Base-by-base conservation (phyloP, 495 filamentous ascomycete species). In the Xeromyces bisporus region DNA sequence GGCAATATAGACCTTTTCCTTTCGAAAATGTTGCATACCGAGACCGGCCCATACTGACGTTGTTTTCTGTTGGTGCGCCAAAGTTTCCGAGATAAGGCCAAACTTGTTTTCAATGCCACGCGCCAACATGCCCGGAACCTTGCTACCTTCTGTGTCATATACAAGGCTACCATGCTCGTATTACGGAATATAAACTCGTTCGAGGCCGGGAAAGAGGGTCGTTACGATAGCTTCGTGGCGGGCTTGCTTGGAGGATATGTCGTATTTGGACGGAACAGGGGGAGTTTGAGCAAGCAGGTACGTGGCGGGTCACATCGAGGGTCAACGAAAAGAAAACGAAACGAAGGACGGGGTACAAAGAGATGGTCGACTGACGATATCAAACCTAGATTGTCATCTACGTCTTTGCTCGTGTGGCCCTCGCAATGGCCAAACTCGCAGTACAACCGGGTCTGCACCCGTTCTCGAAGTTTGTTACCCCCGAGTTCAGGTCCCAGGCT, bases 71-170 rank as follows among this genome's bases (percentile, higher is more conserved):
- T 27, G 9, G 5, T 9, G 9, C 9, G 9, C 20, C 9, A 21
- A 35, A 83, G 77, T 17, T 48, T 93, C 41, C 76, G 76, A 9
- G 67, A 92, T 51, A 94, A 93, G 55, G 43, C 71, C 35, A 55
- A 57, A 29, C 71, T 89, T 37, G 73, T 94, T 44, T 60, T 89
- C 43, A 73, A 75, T 48, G 85, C 87, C 8, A 99, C 89, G 11
- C 73, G 71, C 43, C 80, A 77, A 41, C 89, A 99, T 60, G 89
- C 91, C 38, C 69, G 68, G 16, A 99, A 96, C 60, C 73, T 96
- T 17, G 79, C 81, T 40, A 73, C 73, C 47, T 99, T 93, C 51
- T 85, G 87, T 15, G 58, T 81, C 15, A 64, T 92, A 31, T 99
- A 93, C 62, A 99, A 99, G 56, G 43, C 65, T 15, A 64, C 67